Evolutionary conservation across 371 early-diverging fungal genomes (phyloP).

Genomic region (Rhizomucor miehei): DNA sequence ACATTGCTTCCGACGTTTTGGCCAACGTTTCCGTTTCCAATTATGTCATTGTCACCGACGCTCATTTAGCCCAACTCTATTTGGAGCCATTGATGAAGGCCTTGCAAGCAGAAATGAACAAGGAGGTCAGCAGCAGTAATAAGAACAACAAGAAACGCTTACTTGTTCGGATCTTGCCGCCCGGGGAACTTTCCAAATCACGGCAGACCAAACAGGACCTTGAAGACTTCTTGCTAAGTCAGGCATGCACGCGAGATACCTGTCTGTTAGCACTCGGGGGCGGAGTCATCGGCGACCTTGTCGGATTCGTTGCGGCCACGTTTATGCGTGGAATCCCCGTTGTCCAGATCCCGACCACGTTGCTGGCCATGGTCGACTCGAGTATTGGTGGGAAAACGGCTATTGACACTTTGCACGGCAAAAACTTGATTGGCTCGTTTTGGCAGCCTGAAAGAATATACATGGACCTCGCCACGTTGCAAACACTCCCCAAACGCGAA

Average conservation of each 20-base stretch:
- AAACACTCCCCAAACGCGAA: conserved; percentile 85
- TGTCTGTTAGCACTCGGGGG: conserved; percentile 91
- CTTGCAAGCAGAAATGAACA: conserved; percentile 6
- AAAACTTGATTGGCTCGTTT: conserved; percentile 95
- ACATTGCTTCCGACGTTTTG: conserved; percentile 67
- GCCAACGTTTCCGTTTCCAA: conserved; percentile 60
- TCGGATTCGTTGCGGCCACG: conserved; percentile 92
- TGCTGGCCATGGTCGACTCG: conserved; percentile 97
- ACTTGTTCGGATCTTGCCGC: conserved; percentile 69
- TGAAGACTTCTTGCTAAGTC: conserved; percentile 82
- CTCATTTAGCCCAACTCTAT: conserved; percentile 73
- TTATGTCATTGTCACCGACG: conserved; percentile 85
- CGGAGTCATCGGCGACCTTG: conserved; percentile 93
- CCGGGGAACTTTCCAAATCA: conserved; percentile 86
- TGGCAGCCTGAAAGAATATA: conserved; percentile 91
- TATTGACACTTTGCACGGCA: conserved; percentile 87
- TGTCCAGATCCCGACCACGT: conserved; percentile 90
- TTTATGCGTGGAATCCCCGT: conserved; percentile 94
- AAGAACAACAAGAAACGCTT: conserved; percentile 53
- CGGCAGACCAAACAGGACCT: conserved; percentile 74
- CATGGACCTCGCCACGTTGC: conserved; percentile 77
- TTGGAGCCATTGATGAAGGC: background rate
- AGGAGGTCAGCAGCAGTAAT: too few relatives aligned
- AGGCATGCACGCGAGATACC: conserved; percentile 87
- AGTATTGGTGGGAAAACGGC: conserved; percentile 96